Base-by-base conservation (phyloP, 257 asterid genomes). In the Solanum megistacrolobum region DNA sequence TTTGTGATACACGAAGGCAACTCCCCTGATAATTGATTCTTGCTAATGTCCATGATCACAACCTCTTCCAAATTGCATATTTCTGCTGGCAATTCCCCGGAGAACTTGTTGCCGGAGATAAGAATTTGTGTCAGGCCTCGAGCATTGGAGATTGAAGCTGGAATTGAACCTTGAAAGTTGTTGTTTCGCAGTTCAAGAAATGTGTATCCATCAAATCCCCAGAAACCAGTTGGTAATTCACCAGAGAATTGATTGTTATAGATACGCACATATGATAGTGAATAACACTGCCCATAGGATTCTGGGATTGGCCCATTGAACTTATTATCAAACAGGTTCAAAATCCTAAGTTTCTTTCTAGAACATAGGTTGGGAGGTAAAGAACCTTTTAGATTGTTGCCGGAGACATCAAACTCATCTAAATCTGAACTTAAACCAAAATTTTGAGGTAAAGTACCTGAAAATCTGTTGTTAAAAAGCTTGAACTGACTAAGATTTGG, bases 371-470 rank as follows among this genome's bases (percentile, higher is more conserved):
- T 89, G 13, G 86, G 92, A 76, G 98, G 99, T 88, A 96, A 87
- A 5, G 93, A 88, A 78, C 99, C 99, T 83, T 92, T 94, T 34
- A 96, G 78, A 16, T 87, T 52, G 90, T 96, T 96, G 32, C 87
- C 86, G 10, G 99, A 93, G 27, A 94, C 92, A 89, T 96, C 99
- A 65, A 96, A 89, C 25, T 89, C 93, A 18, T 5, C 89, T 92
- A 96, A 89, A 76, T 89, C 93, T n/a, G 99, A 95, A 73, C 92
- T 90, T 92, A 90, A 48, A 10, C 99, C 99, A 89, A 96, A 86
- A 71, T 55, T 88, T 39, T 32, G 83, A 5, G 99, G 98, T 7
- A 95, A 74, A 36, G 84, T 36, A 8, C 98, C 99, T 0, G 96
- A 92, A 32, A 96, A 84, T 2, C 85, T 90, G 93, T 96, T 96